phyloP scores from a whole-genome alignment of 1,284 basidiomycete species.

The Apiotrichum veenhuisii region DNA sequence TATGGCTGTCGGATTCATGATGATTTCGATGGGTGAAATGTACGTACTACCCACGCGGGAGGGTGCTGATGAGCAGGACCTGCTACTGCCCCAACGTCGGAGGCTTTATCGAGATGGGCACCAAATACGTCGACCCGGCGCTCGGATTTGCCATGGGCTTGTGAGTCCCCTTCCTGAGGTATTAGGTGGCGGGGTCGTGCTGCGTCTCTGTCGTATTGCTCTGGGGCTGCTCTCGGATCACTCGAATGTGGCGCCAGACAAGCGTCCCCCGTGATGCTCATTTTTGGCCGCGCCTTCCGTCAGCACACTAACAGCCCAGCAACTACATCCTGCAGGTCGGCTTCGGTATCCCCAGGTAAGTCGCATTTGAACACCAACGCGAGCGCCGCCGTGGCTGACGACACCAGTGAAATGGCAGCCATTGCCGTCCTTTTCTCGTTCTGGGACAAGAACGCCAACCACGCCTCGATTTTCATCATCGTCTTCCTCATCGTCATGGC shows the following conservation, averaged over 20 bases:
- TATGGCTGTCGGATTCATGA: conserved; percentile 17
- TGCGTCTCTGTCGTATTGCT: too few species aligned
- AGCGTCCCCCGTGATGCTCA: too few species aligned
- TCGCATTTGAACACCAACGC: too few species aligned
- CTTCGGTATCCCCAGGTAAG: conserved; percentile 13
- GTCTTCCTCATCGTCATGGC: conserved; percentile 8
- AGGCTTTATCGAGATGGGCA: conserved; percentile 23
- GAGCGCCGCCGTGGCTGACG: too few species aligned
- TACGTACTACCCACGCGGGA: conserved; percentile 54
- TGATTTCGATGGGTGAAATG: conserved; percentile 19
- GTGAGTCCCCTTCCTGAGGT: not conserved
- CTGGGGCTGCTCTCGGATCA: too few species aligned
- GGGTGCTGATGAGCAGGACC: conserved; percentile 11
- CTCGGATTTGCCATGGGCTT: conserved; percentile 49
- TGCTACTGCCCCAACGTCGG: conserved; percentile 17
- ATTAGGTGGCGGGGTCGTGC: too few species aligned
- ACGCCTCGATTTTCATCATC: conserved; percentile 17
- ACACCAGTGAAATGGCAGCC: conserved; percentile 63
- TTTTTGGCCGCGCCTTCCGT: too few species aligned
- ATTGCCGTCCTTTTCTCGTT: conserved; percentile 68
- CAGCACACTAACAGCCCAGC: conserved; percentile 2
- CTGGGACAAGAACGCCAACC: conserved; percentile 58
- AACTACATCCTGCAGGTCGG: conserved; percentile 64
- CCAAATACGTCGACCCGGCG: conserved; percentile 57
- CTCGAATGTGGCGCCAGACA: too few species aligned